Conservation (phyloP, 345 rosid genomes). For the Eucalyptus pumila region DNA sequence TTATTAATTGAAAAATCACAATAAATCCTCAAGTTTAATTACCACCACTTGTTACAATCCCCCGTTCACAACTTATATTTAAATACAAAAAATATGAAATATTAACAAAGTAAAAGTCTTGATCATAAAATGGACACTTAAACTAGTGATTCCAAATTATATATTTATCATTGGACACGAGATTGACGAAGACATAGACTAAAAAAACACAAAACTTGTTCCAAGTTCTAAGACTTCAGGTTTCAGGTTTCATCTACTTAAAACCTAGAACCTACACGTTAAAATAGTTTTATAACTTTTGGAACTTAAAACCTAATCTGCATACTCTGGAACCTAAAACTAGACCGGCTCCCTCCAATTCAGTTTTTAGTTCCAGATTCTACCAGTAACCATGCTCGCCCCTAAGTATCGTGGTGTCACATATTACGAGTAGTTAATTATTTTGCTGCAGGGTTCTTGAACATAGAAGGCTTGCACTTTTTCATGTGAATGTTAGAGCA, state of each 20-base stretch:
- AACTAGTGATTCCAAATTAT: too few species aligned
- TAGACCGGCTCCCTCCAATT: accelerated
- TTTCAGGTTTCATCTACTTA: accelerated
- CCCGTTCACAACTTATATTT: accelerated
- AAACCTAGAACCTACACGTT: accelerated
- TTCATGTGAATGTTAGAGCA: neutral
- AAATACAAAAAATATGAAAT: accelerated
- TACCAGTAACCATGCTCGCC: accelerated
- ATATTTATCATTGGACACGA: accelerated
- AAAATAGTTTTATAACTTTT: accelerated
- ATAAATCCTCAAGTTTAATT: accelerated
- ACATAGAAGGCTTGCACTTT: neutral
- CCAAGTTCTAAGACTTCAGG: too few species aligned
- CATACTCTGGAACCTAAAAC: accelerated
- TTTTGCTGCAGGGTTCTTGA: neutral
- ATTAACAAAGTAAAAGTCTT: too few species aligned
- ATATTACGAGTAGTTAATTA: neutral
- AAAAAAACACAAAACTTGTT: too few species aligned
- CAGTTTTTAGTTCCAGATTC: accelerated
- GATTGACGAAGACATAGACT: accelerated
- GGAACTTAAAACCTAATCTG: accelerated
- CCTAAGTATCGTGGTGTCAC: neutral
- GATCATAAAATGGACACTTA: too few species aligned
- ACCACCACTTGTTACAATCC: too few species aligned
- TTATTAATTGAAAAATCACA: too few species aligned